Base-by-base conservation (phyloP, 768 basidiomycete genomes). In the Tulasnella sp. region DNA sequence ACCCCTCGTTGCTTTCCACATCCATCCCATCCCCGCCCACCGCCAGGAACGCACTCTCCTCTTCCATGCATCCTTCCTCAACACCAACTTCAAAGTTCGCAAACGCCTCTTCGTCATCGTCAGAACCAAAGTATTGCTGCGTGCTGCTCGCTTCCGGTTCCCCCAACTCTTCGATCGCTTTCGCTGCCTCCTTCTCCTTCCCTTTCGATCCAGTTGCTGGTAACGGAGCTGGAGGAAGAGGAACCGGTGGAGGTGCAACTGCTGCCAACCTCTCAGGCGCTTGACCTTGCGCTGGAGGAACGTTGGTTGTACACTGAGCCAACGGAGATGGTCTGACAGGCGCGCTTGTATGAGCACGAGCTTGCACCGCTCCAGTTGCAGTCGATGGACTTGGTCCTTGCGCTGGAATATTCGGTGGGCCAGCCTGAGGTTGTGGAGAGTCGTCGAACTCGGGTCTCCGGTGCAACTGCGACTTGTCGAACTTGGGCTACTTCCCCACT, bases 401-500 rank as follows among this genome's bases (percentile, higher is more conserved):
- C 32, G 17, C 29, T 26, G 39, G 64, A 65, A 11, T 17, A 26
- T 65, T 65, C 7, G 39, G 34, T 11, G 64, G 64, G 5, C 35
- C 35, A 36, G 64, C 35, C 36, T 65, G 64, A 17, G 39, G 64
- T n/a, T 65, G 64, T 29, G 73, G 69, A 37, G 36, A 41, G n/a
- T 86, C 86, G 59, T 86, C 84, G 72, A 87, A 89, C 74, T 91
- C 90, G 6, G 89, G 88, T 16, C 88, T 83, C 44, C 90, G 87
- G 77, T 93, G 85, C 0, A 94, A 81, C 22, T 87, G 84, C n/a
- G 78, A 82, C 74, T 84, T 83, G 76, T 92, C 87, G 72, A 94
- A 86, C 78, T 89, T 92, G 12, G 83, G 82, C 89, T 91, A 73
- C 14, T 19, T 22, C 34, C 35, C 19, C 52, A 37, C 35, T 47